A percentile compares a stretch with the other conserved stretches of the same genome.
These are phyloP conservation scores for Obba rivulosa DNA, from an alignment of 768 basidiomycete genomes.

Conservation along the genomic window DNA sequence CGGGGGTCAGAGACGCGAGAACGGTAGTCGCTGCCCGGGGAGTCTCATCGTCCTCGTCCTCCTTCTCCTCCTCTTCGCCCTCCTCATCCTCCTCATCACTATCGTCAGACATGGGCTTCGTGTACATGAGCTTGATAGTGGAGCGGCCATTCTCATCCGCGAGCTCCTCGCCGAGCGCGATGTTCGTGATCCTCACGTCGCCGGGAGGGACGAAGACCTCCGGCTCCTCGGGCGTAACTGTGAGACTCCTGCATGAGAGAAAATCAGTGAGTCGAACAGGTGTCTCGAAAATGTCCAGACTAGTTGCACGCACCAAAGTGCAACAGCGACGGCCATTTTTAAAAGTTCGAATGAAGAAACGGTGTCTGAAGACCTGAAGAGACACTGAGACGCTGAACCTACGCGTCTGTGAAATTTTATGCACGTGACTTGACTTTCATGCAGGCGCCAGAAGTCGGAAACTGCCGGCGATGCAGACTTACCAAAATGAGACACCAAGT, in stretches of 20 bases:
- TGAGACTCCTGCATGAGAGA: conserved; percentile 47
- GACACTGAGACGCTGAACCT: neutral
- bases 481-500: too few relatives aligned
- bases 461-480: too few relatives aligned
- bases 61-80: conserved; percentile 39
- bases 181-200: conserved; percentile 78
- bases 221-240: conserved; percentile 52
- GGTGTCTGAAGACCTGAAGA: conserved; percentile 3
- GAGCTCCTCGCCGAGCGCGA: conserved; percentile 71
- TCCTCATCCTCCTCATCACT: conserved; percentile 43
- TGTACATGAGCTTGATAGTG: conserved; percentile 62
- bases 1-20: conserved; percentile 75
- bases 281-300: conserved; percentile 3
- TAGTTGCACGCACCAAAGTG: conserved; percentile 50
- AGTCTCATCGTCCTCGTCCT: conserved; percentile 30
- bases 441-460: too few relatives aligned
- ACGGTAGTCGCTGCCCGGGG: conserved; percentile 41
- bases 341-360: neutral
- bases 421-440: neutral
- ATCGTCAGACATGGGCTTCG: conserved; percentile 33
- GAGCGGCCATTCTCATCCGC: conserved; percentile 55
- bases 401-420: neutral
- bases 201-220: conserved; percentile 53
- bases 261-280: conserved; percentile 4
- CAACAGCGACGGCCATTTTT: conserved; percentile 57